These are phyloP conservation scores for Aspergillus japonicus DNA, from an alignment of 2,329 filamentous ascomycete genomes.

Conservation along the genomic window DNA sequence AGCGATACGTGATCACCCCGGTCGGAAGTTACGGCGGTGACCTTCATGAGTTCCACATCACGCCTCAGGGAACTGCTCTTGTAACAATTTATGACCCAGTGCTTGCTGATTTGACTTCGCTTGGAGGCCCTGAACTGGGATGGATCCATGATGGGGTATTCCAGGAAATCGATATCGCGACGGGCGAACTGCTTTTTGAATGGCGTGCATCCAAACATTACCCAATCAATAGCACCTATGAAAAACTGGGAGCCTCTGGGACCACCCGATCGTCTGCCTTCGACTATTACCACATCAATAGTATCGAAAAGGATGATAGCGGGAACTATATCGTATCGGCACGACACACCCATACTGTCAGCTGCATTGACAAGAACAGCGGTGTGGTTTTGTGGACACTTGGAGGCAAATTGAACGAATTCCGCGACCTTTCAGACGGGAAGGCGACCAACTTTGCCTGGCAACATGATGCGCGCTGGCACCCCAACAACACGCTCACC, in stretches of 20 bases:
- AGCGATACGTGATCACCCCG: slow-evolving; percentile 20
- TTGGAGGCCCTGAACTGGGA: slow-evolving; percentile 28
- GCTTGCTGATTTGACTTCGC: slow-evolving; percentile 25
- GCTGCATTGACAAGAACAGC: slow-evolving; percentile 48
- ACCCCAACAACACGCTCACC: slow-evolving; percentile 28
- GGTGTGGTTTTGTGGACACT: slow-evolving; percentile 55
- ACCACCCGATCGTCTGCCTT: slow-evolving; percentile 35
- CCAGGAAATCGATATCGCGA: slow-evolving; percentile 38
- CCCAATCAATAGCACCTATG: slow-evolving; percentile 23
- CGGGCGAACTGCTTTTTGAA: slow-evolving; percentile 34
- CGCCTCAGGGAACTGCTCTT: slow-evolving; percentile 29
- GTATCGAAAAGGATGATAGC: slow-evolving; percentile 51
- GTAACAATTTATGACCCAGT: slow-evolving; percentile 32
- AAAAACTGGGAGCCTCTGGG: slow-evolving; percentile 11
- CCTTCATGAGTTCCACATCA: slow-evolving; percentile 38
- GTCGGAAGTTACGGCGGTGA: slow-evolving; percentile 27
- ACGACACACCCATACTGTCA: slow-evolving; percentile 50
- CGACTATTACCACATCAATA: slow-evolving; percentile 60
- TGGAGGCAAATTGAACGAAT: slow-evolving; percentile 51
- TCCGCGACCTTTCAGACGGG: slow-evolving; percentile 41
- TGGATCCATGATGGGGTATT: slow-evolving; percentile 34
- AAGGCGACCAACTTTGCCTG: slow-evolving; percentile 42
- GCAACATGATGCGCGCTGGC: slow-evolving; percentile 53
- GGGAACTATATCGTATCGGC: slow-evolving; percentile 57
- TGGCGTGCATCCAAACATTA: slow-evolving; percentile 39